phyloP scores from a whole-genome alignment of 208 protist species.

The Crithidia fasciculata region DNA sequence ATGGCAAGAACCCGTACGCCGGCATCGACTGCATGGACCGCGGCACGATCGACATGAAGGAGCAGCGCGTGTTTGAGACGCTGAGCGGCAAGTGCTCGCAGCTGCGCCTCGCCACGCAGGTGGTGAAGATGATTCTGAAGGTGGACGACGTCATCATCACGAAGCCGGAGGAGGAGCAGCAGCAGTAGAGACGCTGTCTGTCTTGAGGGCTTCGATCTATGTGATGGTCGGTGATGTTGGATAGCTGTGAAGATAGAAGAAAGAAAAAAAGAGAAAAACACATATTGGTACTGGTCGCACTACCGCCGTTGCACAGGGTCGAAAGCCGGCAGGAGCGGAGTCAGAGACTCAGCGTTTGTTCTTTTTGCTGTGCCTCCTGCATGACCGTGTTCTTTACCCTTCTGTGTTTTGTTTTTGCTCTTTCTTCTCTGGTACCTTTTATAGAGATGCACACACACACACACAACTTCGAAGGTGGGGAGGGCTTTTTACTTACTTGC shows the following conservation, averaged over 20 bases:
- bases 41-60: constrained; percentile 97
- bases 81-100: constrained; percentile 99
- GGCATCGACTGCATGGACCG: constrained; percentile 98
- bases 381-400: neutral
- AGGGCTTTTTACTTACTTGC: too few species aligned
- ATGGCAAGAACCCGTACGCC: constrained; percentile 94
- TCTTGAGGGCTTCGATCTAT: too few species aligned
- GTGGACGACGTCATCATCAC: constrained; percentile 99
- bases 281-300: too few species aligned
- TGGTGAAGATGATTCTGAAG: constrained; percentile 99
- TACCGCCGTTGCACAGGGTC: neutral
- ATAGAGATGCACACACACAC: constrained; percentile 2
- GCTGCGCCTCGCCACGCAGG: constrained; percentile 99
- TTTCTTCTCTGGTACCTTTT: neutral
- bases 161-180: constrained; percentile 77
- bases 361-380: neutral
- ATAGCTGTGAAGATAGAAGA: neutral
- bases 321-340: too few species aligned
- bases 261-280: too few species aligned
- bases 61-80: constrained; percentile 99
- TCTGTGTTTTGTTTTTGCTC: neutral
- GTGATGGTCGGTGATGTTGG: too few species aligned
- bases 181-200: constrained; percentile 25
- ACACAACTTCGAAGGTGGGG: too few species aligned
- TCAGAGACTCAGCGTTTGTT: neutral